Evolutionary conservation across 805 yeast genomes (phyloP).

Genomic region (Saturnispora hagleri): DNA sequence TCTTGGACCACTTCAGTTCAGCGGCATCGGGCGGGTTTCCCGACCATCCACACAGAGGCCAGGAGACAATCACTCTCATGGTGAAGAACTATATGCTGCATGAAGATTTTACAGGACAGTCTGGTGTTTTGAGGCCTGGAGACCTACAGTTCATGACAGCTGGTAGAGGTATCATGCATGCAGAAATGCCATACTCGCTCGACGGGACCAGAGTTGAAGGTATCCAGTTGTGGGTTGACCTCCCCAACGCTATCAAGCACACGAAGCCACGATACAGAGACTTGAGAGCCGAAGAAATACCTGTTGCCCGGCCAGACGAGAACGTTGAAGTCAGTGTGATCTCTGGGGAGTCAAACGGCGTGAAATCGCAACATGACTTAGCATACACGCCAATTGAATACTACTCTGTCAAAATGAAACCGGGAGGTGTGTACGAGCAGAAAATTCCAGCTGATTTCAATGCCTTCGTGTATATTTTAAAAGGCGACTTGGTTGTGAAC

Average conservation of each 20-base stretch:
- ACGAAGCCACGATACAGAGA: constrained; percentile 73
- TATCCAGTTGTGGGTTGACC: constrained; percentile 83
- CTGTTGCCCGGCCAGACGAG: constrained; percentile 56
- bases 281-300: constrained; percentile 59
- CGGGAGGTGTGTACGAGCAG: constrained; percentile 59
- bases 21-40: constrained; percentile 66
- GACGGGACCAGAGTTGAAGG: constrained; percentile 48
- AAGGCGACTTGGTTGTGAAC: constrained; percentile 47
- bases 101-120: constrained; percentile 81
- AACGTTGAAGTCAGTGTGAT: constrained; percentile 61
- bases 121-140: constrained; percentile 68
- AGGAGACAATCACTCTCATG: constrained; percentile 65
- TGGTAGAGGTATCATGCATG: constrained; percentile 77
- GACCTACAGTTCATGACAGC: constrained; percentile 94
- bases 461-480: constrained; percentile 59
- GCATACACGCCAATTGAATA: constrained; percentile 78
- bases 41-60: constrained; percentile 78
- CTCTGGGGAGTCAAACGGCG: constrained; percentile 69
- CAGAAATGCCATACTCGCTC: constrained; percentile 69
- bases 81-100: constrained; percentile 63
- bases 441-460: constrained; percentile 51
- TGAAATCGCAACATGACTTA: constrained; percentile 61
- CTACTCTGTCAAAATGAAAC: constrained; percentile 54
- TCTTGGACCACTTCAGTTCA: constrained; percentile 72
- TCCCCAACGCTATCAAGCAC: constrained; percentile 55